Base-by-base conservation (phyloP, 2,329 filamentous ascomycete genomes). In the Fusarium luffae region DNA sequence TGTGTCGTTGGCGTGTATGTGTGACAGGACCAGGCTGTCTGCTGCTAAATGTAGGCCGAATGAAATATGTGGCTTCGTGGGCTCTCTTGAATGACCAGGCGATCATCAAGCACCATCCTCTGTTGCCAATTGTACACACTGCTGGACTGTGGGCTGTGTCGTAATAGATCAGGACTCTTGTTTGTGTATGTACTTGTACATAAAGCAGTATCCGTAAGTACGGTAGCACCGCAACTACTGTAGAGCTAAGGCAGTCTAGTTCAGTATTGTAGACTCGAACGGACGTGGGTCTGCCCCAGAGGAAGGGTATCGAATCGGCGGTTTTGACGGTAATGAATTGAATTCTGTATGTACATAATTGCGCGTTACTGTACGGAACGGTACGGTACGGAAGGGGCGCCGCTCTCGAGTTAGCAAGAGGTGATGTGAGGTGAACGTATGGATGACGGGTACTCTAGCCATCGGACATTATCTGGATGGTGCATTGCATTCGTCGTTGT, bases 261-360 rank as follows among this genome's bases (percentile, higher is more conserved):
- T n/a, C 23, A 21, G 49, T 28, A 27, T 34, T 51, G 21, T 10
- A 23, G 46, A 48, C 61, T 61, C 42, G 47, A 57, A 51, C 30
- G 27, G 47, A 43, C 68, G 42, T 69, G 68, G 64, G 55, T 71
- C 44, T 69, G 68, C 64, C 60, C 68, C 64, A 71, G 52, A 59
- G 37, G 65, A 68, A 70, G 52, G 68, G 59, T 66, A 70, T 69
- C 68, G 59, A 70, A 70, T 70, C 64, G 64, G 68, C 51, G 68
- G 68, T 63, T 70, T 70, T 69, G 54, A 50, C 19, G 59, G 55
- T 40, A 57, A 21, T 57, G 56, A 47, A 23, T 50, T 30, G 41
- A 27, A 55, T 54, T 16, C 27, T 14, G 30, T 55, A n/a, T n/a
- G 27, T 28, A 28, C 34, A 21, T 18, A 28, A 30, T 18, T 57